Base-by-base conservation (phyloP, 1,139 yeast genomes). In the Hyphopichia pseudoburtonii region DNA sequence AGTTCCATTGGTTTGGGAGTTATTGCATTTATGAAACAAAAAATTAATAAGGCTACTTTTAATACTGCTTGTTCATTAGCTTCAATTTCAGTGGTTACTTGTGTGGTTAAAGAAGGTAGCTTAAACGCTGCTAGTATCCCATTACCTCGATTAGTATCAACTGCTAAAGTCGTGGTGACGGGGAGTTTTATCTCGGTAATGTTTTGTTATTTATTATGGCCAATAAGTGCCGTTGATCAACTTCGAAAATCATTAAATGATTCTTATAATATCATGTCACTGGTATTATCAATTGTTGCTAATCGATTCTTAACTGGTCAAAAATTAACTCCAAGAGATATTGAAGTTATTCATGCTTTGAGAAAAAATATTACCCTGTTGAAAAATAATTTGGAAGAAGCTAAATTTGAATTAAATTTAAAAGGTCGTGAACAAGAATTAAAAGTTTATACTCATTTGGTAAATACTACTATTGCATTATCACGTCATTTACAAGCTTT, bases 21-120 rank as follows among this genome's bases (percentile, higher is more conserved):
- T 7, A 73, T 87, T 18, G 84, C 92, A 1, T 83, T 72, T 50
- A 71, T 78, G 70, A 86, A 86, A 48, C 88, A 82, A 50, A 70
- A 74, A 44, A 76, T 85, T 36, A 76, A 76, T 45, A 79, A 76
- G 50, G 85, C 79, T 24, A 82, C 86, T 0, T 86, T 86, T 56
- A 85, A 84, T 48, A 86, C 92, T 12, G 92, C 95, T 0, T 83
- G 94, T 50, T 80, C 89, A 0, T 64, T 86, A 37, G 88, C 94
- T 0, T 80, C 86, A 14, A 84, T 86, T 37, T 76, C 86, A 8
- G 64, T 86, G 32, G 81, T 86, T 10, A 75, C 89, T 0, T 81
- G 87, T 44, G 71, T 86, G 30, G 78, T 86, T n/a, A 82, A 83
- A 50, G 95, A 86, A 52, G 92, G 90, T 10, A 76, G 85, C 32